A percentile compares a stretch with the other conserved stretches of the same genome.
These are phyloP conservation scores for Saraca asoca DNA, from an alignment of 331 rosid species.

Conservation along the genomic window DNA sequence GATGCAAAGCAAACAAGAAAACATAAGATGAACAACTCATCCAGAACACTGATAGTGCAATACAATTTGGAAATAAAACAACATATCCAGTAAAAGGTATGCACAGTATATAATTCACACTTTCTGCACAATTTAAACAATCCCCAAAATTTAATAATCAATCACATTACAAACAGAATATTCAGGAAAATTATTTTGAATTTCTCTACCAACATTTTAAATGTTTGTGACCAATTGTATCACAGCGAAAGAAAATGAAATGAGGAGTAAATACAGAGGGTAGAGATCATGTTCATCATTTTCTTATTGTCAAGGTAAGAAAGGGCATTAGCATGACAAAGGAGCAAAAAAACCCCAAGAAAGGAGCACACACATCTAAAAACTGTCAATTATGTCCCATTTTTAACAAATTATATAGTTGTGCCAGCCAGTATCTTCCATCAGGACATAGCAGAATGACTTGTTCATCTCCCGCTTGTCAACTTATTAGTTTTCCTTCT, in stretches of 20 bases:
- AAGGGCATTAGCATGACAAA: no score
- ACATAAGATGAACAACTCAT: neutral
- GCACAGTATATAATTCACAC: neutral
- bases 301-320: neutral
- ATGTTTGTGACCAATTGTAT: no score
- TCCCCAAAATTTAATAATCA: neutral
- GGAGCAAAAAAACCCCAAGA: neutral
- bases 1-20: slow-evolving; percentile 7
- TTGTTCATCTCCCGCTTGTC: neutral
- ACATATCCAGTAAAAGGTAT: neutral
- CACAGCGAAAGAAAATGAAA: no score
- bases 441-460: neutral
- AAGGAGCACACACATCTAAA: neutral
- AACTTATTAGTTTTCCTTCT: neutral
- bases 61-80: neutral
- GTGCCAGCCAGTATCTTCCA: neutral
- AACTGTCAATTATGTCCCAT: neutral
- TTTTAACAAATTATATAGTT: no score
- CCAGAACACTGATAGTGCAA: neutral
- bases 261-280: neutral
- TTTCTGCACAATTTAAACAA: no score
- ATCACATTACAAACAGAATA: neutral
- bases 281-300: neutral
- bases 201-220: neutral
- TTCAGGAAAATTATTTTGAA: neutral